phyloP scores from a whole-genome alignment of 73 alveolate genomes.

The Paramecium bursaria region DNA sequence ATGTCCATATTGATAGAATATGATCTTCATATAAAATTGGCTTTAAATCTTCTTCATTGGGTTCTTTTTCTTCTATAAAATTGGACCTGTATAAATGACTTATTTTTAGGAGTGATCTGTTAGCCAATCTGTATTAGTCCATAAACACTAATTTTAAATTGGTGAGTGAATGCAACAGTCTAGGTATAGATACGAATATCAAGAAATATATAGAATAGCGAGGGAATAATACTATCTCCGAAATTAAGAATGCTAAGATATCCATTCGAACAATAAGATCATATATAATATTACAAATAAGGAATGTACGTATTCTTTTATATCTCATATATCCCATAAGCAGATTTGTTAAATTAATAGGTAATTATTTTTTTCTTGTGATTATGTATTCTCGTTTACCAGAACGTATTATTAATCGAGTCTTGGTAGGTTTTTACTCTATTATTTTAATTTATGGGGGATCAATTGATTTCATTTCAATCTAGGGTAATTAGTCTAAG shows the following conservation, averaged over 20 bases:
- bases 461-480: not conserved
- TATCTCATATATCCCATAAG: conserved; percentile 18
- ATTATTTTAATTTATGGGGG: not conserved
- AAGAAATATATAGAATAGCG: not conserved
- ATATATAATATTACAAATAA: not conserved
- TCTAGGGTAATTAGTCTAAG: too few species aligned
- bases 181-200: not conserved
- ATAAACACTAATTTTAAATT: conserved; percentile 10
- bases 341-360: conserved; percentile 9
- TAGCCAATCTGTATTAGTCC: conserved; percentile 25
- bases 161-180: conserved; percentile 23
- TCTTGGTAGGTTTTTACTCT: not conserved
- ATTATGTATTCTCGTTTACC: not conserved
- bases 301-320: not conserved
- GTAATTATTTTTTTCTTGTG: not conserved
- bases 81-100: conserved; percentile 47
- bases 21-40: conserved; percentile 30
- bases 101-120: conserved; percentile 39
- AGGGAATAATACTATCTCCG: not conserved
- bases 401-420: not conserved
- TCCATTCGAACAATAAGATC: not conserved
- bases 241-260: not conserved
- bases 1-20: not conserved
- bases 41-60: conserved; percentile 31
- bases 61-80: conserved; percentile 3